A percentile compares a stretch with the other conserved stretches of the same genome.
Evolutionary conservation across 768 basidiomycete genomes (phyloP).

Genomic region (Rhizopogon salebrosus): DNA sequence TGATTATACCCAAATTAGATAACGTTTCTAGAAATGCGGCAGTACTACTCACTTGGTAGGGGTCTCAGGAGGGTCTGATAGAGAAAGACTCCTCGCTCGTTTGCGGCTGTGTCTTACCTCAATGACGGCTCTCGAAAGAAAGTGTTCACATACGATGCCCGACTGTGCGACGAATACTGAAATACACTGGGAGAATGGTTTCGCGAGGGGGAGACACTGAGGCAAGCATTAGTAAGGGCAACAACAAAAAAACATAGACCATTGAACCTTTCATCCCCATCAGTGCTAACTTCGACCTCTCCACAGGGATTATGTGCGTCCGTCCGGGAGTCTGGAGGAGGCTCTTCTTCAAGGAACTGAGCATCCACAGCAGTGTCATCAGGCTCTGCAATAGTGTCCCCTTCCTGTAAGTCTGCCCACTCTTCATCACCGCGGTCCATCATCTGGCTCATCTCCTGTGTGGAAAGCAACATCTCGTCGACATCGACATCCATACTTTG

Average conservation of each 20-base stretch:
- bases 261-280: neutral
- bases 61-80: conserved; percentile 4
- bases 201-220: neutral
- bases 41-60: conserved; percentile 18
- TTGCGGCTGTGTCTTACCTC: conserved; percentile 15
- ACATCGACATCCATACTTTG: conserved; percentile 21
- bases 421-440: conserved; percentile 15
- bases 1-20: neutral
- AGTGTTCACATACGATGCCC: neutral
- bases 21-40: neutral
- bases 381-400: conserved; percentile 11
- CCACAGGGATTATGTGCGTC: neutral
- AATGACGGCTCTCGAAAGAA: neutral
- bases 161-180: neutral
- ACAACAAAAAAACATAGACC: neutral
- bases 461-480: conserved; percentile 26
- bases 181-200: neutral
- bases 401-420: conserved; percentile 12
- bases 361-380: conserved; percentile 7
- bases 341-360: conserved; percentile 4
- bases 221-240: neutral
- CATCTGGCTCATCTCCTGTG: conserved; percentile 29
- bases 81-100: conserved; percentile 18
- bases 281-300: neutral
- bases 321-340: neutral